Base-by-base conservation (phyloP, 306 rosid species). In the Trifolium pratense region DNA sequence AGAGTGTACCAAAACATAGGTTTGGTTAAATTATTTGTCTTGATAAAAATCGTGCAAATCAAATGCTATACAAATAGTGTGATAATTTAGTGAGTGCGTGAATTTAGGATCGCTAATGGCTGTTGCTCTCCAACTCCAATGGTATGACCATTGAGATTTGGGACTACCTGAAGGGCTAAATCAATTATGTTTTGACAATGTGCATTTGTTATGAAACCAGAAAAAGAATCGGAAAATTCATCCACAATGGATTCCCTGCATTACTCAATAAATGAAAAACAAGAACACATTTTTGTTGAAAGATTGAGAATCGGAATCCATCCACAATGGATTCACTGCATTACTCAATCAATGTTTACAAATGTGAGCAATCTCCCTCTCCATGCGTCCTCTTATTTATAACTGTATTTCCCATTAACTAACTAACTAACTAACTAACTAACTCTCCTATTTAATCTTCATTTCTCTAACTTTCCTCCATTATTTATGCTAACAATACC, bases 101-200 rank as follows among this genome's bases (percentile, higher is more conserved):
- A 25, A 56, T 70, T 52, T 66, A 9, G 52, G 46, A 18, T 65
- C 72, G 40, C 53, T 26, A 11, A 2, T 59, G 67, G 23, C 66
- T 81, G 72, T 60, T 36, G 49, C 57, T 29, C 39, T 70, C 63
- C 26, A 21, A 16, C 70, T 75, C 77, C 56, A 32, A n/a, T 42
- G 36, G 31, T 51, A 39, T 13, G 60, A 40, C 14, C 32, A 31
- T 71, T 40, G 78, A 52, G 45, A 64, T 43, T 45, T 45, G 70
- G 46, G 49, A 72, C 43, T 45, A 10, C 55, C 55, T 6, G 39
- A 43, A 48, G 34, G 58, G 40, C 59, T 14, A 61, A 42, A 70
- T 55, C 32, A 64, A 70, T 61, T 51, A 61, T 52, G 14, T 74
- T 42, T 16, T 51, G 6, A 40, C 52, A 23, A 56, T 56, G 62